Evolutionary conservation across 2,329 filamentous ascomycete genomes (phyloP).

Genomic region (Cordyceps javanica): DNA sequence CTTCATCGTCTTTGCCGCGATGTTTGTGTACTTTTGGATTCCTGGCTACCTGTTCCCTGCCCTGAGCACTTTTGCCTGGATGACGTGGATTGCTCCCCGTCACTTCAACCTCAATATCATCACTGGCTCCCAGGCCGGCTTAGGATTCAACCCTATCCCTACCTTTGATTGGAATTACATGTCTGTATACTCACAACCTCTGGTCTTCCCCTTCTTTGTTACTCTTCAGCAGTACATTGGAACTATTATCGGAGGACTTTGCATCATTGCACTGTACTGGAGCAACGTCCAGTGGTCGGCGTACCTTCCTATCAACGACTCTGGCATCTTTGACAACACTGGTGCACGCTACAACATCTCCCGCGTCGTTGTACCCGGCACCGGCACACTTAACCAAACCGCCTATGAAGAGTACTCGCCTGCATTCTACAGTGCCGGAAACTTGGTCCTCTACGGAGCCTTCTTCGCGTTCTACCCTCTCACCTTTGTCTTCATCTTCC

Average conservation of each 20-base stretch:
- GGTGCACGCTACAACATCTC: conserved; percentile 34
- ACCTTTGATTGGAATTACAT: conserved; percentile 18
- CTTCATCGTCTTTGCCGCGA: conserved; percentile 27
- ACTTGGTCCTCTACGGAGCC: conserved; percentile 24
- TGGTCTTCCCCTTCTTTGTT: conserved; percentile 11
- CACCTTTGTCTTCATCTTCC: conserved; percentile 29
- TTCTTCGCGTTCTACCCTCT: conserved; percentile 29
- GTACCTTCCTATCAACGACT: conserved; percentile 43
- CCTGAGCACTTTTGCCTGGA: conserved; percentile 39
- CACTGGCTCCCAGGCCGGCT: conserved; percentile 1
- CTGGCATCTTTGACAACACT: conserved; percentile 38
- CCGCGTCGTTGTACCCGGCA: conserved; percentile 32
- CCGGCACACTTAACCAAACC: conserved; percentile 18
- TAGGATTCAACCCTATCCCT: conserved; percentile 11
- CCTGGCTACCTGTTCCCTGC: conserved; percentile 37
- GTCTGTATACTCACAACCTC: conserved; percentile 1
- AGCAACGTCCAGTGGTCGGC: conserved; percentile 37
- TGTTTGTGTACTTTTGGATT: conserved; percentile 41
- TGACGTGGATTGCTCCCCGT: conserved; percentile 40
- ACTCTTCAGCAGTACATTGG: conserved; percentile 9
- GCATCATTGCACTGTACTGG: conserved; percentile 12
- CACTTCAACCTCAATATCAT: conserved; percentile 31
- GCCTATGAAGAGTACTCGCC: conserved; percentile 29
- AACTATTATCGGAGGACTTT: conserved; percentile 1
- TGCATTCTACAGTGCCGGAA: conserved; percentile 28